These are phyloP conservation scores for Pseudogymnoascus destructans DNA, from an alignment of 2,329 filamentous ascomycete genomes.

Conservation along the genomic window DNA sequence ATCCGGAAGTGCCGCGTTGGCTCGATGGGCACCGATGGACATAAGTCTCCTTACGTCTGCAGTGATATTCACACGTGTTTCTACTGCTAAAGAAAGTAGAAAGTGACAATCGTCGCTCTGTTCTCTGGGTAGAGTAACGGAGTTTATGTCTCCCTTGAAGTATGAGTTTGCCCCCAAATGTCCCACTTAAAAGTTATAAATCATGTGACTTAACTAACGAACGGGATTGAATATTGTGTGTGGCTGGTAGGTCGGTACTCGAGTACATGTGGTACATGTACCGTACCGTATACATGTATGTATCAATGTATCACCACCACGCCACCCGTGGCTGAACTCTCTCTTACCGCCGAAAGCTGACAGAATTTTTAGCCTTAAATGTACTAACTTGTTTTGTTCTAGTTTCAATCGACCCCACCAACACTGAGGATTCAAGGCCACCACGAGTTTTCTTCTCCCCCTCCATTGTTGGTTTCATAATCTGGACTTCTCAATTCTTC, in stretches of 20 bases:
- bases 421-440: constrained; percentile 9
- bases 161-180: constrained; percentile 1
- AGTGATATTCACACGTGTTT: background rate
- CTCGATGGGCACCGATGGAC: background rate
- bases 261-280: too few species aligned
- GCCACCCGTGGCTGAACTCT: constrained; percentile 2
- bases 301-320: background rate
- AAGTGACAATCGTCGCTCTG: background rate
- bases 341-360: background rate
- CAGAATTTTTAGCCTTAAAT: background rate
- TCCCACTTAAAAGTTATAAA: constrained; percentile 5
- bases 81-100: background rate
- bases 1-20: constrained; percentile 6
- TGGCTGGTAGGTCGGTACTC: background rate
- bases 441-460: constrained; percentile 9
- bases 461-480: constrained; percentile 6
- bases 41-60: background rate
- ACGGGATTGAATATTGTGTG: background rate
- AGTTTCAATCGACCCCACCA: background rate
- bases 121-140: background rate
- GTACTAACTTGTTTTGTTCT: background rate
- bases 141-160: background rate
- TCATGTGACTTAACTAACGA: background rate
- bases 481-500: constrained; percentile 9
- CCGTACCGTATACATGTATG: background rate